Base-by-base conservation (phyloP, 768 basidiomycete species). In the Terana coerulea region DNA sequence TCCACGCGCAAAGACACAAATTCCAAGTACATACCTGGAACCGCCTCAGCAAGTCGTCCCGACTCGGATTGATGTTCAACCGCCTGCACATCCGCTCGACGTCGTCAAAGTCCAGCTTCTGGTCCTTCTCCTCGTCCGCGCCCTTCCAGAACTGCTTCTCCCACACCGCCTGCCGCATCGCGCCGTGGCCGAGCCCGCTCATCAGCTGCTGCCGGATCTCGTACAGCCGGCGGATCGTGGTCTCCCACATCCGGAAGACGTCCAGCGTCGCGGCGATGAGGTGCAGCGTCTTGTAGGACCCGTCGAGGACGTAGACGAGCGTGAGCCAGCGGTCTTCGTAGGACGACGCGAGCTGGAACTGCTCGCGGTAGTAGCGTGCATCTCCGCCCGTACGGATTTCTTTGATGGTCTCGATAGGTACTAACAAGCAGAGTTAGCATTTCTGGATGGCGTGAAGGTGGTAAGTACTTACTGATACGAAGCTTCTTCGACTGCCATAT, bases 321-420 rank as follows among this genome's bases (percentile, higher is more conserved):
- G 92, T 90, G 57, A 95, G 77, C 90, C 91, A 95, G 17, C 84
- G 76, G 33, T 78, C 72, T 58, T 88, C 84, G 51, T 77, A 75
- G 46, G 81, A 78, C 42, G 73, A 67, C 0, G 86, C 72, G 34
- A 83, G 73, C 61, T 81, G 79, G 69, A 86, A 86, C 59, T 84
- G 83, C 42, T 80, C 75, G 47, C 85, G 81, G 62, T 90, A 85
- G 64, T 85, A 83, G 17, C 78, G 74, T 1, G 87, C 83, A 28
- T 90, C 83, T 4, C 76, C 62, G 12, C 86, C 88, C 0, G 83
- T 76, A 14, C 94, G 85, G 26, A 97, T 78, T 63, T 95, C 94
- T 49, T 90, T 88, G 67, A 97, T 89, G 58, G 80, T 77, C 64
- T 91, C 91, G 61, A 97, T 84, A 1, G 86, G 81, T 39, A 95